phyloP scores from a whole-genome alignment of 352 stramenopile species.

The Hyaloperonospora brassicae region DNA sequence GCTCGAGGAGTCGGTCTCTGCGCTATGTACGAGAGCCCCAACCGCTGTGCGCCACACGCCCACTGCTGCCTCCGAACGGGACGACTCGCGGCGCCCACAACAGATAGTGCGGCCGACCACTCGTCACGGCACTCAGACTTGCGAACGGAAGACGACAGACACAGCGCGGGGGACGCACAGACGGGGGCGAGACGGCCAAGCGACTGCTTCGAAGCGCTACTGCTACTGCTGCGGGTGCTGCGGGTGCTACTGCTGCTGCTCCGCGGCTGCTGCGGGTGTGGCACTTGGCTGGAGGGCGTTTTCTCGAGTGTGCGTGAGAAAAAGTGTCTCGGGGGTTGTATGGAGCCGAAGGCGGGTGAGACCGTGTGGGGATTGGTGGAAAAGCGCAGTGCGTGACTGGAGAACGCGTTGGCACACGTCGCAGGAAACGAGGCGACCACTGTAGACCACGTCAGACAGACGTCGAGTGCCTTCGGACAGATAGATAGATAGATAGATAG shows the following conservation, averaged over 20 bases:
- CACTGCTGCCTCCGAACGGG: conserved; percentile 14
- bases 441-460: too few species aligned
- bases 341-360: conserved; percentile 11
- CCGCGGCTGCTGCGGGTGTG: too few species aligned
- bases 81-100: conserved; percentile 40
- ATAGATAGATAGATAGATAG: too few species aligned
- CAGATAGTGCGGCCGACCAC: conserved; percentile 36
- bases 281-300: conserved; percentile 28
- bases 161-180: too few species aligned
- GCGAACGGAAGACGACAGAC: conserved; percentile 19
- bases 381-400: not conserved
- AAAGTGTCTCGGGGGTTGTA: not conserved
- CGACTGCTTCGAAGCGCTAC: too few species aligned
- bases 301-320: conserved; percentile 20
- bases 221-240: too few species aligned
- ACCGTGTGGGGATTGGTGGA: not conserved
- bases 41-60: conserved; percentile 22
- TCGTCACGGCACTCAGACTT: conserved; percentile 37
- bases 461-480: too few species aligned
- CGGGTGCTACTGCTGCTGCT: conserved; percentile 10
- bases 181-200: conserved; percentile 8
- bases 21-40: not conserved
- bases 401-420: too few species aligned
- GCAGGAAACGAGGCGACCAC: too few species aligned
- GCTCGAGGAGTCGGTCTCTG: conserved; percentile 4